Conservation (phyloP, 2,329 filamentous ascomycete species). For the Aspergillus sp. region DNA sequence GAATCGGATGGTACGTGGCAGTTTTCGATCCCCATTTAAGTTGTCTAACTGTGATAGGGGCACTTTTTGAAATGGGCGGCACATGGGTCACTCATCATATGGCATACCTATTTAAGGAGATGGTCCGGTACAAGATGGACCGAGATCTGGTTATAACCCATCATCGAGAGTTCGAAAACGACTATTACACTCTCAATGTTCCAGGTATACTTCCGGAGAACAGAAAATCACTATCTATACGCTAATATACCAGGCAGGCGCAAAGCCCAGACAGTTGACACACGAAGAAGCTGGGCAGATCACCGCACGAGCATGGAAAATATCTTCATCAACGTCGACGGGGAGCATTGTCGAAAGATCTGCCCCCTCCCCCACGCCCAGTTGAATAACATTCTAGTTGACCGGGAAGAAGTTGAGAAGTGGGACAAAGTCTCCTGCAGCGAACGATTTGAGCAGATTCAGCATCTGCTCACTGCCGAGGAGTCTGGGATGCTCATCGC, state of each 20-base stretch:
- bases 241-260: too few species aligned
- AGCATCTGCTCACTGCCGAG: conserved; percentile 26
- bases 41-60: background rate
- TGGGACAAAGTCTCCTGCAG: conserved; percentile 25
- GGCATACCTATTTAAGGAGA: conserved; percentile 6
- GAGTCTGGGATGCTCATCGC: conserved; percentile 23
- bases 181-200: conserved; percentile 14
- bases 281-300: conserved; percentile 27
- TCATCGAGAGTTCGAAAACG: conserved; percentile 1
- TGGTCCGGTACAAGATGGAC: conserved; percentile 6
- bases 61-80: conserved; percentile 6
- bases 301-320: conserved; percentile 20
- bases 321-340: conserved; percentile 24
- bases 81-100: conserved; percentile 9
- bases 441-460: conserved; percentile 27
- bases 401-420: conserved; percentile 9
- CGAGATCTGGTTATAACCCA: conserved; percentile 4
- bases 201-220: background rate
- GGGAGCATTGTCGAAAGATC: conserved; percentile 18
- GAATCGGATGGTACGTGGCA: conserved; percentile 4
- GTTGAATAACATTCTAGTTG: conserved; percentile 15
- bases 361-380: conserved; percentile 22
- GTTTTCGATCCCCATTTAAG: background rate
- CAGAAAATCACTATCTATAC: background rate
- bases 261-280: conserved; percentile 16